Base-by-base conservation (phyloP, 2,329 filamentous ascomycete species). In the Aspergillus sp. region DNA sequence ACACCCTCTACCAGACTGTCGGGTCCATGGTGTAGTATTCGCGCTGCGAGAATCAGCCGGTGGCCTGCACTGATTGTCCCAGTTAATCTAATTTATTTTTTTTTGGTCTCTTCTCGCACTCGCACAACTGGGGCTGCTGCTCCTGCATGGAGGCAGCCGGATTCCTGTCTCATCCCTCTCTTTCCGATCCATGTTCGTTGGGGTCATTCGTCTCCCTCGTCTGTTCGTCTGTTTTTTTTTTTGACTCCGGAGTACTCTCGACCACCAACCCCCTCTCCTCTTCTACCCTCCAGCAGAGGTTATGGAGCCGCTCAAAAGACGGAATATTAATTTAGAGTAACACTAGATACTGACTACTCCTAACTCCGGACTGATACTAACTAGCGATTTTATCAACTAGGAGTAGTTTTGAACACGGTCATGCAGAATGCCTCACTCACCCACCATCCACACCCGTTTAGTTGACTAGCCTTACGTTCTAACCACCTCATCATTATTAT, bases 1-100 rank as follows among this genome's bases (percentile, higher is more conserved):
- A 69, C 67, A 66, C 62, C 48, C 59, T 68, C 64, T 59, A 28
- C 67, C 67, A 69, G 62, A 69, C 59, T 68, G 66, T 68, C 67
- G 67, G 67, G 66, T 63, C 67, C 61, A 57, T 60, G 53, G 49
- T 48, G 63, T 61, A 54, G 62, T 65, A 63, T 66, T 61, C 50
- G 36, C 39, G 58, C 54, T 60, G 65, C 58, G 58, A 56, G 61
- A 60, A 55, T 63, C 61, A 55, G 54, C 30, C 62, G 60, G 58
- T 63, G 57, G 56, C 57, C 17, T 41, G 49, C 53, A 50, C 59
- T 55, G 21, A 57, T 52, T 54, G 45, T 47, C 49, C 54, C 32
- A 62, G 49, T 51, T 57, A 60, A 62, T 55, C 55, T 63, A 58
- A 55, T 57, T 58, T 61, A 25, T 38, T 43, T 43, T 45, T 21